Conservation (phyloP, 1,139 yeast genomes). For the Candida sanyaensis region DNA sequence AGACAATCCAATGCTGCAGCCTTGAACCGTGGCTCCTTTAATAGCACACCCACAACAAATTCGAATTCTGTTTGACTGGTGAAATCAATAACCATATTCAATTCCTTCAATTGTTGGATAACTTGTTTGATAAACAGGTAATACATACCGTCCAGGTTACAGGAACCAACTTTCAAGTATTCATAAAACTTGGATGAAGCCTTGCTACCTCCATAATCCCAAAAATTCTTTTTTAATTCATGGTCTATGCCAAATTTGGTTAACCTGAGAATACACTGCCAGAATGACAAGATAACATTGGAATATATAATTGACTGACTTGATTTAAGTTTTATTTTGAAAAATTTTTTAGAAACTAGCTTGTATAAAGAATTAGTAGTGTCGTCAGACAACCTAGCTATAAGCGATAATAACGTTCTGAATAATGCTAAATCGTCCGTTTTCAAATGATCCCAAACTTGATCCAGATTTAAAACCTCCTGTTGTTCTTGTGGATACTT, state of each 20-base stretch:
- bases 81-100: conserved; percentile 11
- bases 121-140: conserved; percentile 24
- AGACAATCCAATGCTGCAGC: conserved; percentile 10
- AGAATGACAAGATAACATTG: conserved; percentile 45
- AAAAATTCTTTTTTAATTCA: conserved; percentile 44
- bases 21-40: conserved; percentile 12
- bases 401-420: conserved; percentile 41
- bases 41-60: conserved; percentile 5
- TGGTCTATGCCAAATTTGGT: conserved; percentile 34
- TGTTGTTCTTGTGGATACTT: conserved; percentile 26
- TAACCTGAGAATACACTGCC: conserved; percentile 47
- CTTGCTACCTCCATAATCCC: conserved; percentile 52
- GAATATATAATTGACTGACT: conserved; percentile 38
- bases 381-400: conserved; percentile 18
- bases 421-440: conserved; percentile 48
- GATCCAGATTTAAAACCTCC: conserved; percentile 36
- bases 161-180: conserved; percentile 53
- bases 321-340: conserved; percentile 51
- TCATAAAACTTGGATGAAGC: conserved; percentile 40
- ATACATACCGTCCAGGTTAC: conserved; percentile 53
- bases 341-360: conserved; percentile 25
- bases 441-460: conserved; percentile 46
- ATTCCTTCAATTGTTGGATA: conserved; percentile 2
- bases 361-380: conserved; percentile 5
- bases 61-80: conserved; percentile 8